phyloP scores from a whole-genome alignment of 1,284 basidiomycete species.

The Trametes sp. region DNA sequence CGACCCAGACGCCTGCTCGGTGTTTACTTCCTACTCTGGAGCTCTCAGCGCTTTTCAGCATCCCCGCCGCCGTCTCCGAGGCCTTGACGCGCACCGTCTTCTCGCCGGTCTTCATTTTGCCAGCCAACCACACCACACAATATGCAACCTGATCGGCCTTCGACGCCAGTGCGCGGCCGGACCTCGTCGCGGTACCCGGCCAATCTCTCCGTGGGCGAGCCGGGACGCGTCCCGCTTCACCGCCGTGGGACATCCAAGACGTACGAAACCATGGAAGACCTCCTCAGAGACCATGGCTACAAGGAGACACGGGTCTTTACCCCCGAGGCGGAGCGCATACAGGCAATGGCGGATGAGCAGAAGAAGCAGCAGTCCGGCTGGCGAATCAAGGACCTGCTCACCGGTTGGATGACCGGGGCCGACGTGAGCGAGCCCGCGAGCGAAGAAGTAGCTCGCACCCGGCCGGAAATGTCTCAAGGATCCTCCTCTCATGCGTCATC shows the following conservation, averaged over 20 bases:
- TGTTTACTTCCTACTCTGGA: not conserved
- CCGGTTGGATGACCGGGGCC: slow-evolving; percentile 56
- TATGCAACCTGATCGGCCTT: slow-evolving; percentile 29
- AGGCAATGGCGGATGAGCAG: slow-evolving; percentile 40
- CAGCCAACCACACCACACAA: slow-evolving; percentile 2
- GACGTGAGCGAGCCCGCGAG: slow-evolving; percentile 24
- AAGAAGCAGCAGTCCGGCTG: slow-evolving; percentile 29
- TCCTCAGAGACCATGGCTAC: slow-evolving; percentile 86
- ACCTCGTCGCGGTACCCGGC: slow-evolving; percentile 57
- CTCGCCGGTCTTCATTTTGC: slow-evolving; percentile 4
- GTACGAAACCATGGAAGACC: slow-evolving; percentile 83
- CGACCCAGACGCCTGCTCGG: slow-evolving; percentile 8
- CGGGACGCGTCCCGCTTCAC: slow-evolving; percentile 70
- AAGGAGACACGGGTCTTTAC: slow-evolving; percentile 90
- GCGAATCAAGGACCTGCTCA: slow-evolving; percentile 49
- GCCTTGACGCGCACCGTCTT: slow-evolving; percentile 8
- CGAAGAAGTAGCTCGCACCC: slow-evolving; percentile 21
- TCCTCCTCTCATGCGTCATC: slow-evolving; percentile 9
- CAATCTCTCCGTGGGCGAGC: slow-evolving; percentile 48
- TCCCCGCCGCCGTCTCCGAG: not conserved
- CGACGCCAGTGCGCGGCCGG: slow-evolving; percentile 43
- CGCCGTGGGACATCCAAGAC: slow-evolving; percentile 78
- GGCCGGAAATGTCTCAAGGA: slow-evolving; percentile 9
- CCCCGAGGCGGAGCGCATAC: slow-evolving; percentile 72
- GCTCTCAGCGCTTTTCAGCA: slow-evolving; percentile 9